Evolutionary conservation across 345 rosid genomes (phyloP).

Genomic region (Gossypium turneri): DNA sequence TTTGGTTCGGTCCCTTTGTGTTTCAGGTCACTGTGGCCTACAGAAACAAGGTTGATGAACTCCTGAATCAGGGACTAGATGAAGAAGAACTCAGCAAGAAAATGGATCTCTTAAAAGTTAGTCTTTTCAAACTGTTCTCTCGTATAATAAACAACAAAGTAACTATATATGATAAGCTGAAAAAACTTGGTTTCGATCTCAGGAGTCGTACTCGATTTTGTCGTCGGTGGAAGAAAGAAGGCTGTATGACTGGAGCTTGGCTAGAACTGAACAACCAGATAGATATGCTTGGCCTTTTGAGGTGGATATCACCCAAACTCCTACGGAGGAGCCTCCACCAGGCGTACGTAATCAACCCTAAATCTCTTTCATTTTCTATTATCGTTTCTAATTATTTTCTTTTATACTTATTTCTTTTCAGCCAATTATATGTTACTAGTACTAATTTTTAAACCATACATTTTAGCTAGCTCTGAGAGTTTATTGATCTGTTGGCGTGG

Average conservation of each 20-base stretch:
- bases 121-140: background rate
- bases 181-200: background rate
- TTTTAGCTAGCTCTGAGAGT: background rate
- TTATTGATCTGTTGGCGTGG: background rate
- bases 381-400: background rate
- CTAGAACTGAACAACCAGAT: conserved; percentile 53
- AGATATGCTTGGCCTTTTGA: conserved; percentile 75
- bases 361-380: background rate
- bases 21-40: conserved; percentile 51
- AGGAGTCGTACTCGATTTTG: conserved; percentile 71
- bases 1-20: background rate
- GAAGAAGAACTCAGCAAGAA: conserved; percentile 46
- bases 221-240: conserved; percentile 71
- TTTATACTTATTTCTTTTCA: too few relatives aligned
- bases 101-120: conserved; percentile 55
- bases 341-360: conserved; percentile 28
- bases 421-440: background rate
- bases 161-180: background rate
- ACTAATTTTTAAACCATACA: background rate
- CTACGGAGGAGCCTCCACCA: conserved; percentile 53
- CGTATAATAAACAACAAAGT: background rate
- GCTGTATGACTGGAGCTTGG: conserved; percentile 92
- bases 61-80: conserved; percentile 48
- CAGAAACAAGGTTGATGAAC: conserved; percentile 43
- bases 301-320: conserved; percentile 43